A percentile compares a stretch with the other conserved stretches of the same genome.
Conservation (phyloP, 2,329 filamentous ascomycete genomes). For the Fusarium pseudograminearum region DNA sequence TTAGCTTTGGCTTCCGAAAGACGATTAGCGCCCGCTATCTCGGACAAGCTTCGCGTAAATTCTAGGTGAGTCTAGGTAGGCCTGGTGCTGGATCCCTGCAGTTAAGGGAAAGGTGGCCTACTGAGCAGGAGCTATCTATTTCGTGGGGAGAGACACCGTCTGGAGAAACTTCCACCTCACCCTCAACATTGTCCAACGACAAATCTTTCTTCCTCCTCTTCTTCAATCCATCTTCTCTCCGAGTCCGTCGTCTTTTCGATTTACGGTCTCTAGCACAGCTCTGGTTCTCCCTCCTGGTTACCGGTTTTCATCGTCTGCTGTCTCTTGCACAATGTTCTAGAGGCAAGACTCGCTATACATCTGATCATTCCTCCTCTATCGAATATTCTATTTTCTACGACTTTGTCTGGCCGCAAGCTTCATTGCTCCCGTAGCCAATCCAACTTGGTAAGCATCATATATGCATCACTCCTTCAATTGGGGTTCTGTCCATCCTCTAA, state of each 20-base stretch:
- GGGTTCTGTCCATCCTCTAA: background rate
- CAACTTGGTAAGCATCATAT: conserved; percentile 24
- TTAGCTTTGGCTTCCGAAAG: conserved; percentile 23
- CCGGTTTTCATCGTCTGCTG: conserved; percentile 53
- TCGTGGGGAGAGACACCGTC: conserved; percentile 47
- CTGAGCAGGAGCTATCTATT: conserved; percentile 16
- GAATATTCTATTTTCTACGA: conserved; percentile 30
- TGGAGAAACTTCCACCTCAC: conserved; percentile 59
- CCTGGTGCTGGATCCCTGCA: conserved; percentile 40
- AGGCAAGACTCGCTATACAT: conserved; percentile 48
- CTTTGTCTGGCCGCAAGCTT: conserved; percentile 41
- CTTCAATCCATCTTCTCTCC: conserved; percentile 44
- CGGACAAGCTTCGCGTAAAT: conserved; percentile 50
- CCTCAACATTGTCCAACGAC: conserved; percentile 50
- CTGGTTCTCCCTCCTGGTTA: conserved; percentile 58
- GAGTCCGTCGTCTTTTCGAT: conserved; percentile 41
- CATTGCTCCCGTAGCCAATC: conserved; percentile 40
- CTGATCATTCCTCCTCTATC: conserved; percentile 43
- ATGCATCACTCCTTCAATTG: background rate
- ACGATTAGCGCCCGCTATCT: conserved; percentile 29
- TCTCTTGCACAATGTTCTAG: conserved; percentile 57
- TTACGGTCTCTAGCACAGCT: conserved; percentile 52
- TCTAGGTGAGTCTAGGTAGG: conserved; percentile 45
- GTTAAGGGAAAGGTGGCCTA: conserved; percentile 41
- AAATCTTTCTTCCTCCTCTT: conserved; percentile 40